These are phyloP conservation scores for Penicillium capsulatum DNA, from an alignment of 2,329 filamentous ascomycete genomes.

Conservation along the genomic window DNA sequence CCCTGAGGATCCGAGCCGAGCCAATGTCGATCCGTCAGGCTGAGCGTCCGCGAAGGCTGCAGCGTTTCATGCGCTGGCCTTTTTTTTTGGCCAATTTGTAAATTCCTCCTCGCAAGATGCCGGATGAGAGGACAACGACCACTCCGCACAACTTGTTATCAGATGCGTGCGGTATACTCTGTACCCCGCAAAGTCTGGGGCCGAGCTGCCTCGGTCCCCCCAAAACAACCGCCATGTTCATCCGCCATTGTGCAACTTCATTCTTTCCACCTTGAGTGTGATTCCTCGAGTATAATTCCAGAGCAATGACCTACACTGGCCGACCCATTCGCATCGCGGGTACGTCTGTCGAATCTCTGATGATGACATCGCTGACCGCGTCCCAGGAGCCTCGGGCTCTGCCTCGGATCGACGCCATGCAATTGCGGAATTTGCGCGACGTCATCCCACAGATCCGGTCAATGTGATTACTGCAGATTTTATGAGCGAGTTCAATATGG, in stretches of 20 bases:
- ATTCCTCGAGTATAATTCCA: not conserved
- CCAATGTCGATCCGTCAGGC: no score
- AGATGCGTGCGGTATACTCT: no score
- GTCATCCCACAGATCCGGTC: conserved; percentile 39
- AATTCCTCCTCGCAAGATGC: no score
- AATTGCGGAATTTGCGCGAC: conserved; percentile 41
- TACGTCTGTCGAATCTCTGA: conserved; percentile 1
- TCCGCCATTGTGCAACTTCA: not conserved
- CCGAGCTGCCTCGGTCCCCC: conserved; percentile 16
- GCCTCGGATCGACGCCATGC: conserved; percentile 46
- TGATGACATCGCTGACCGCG: not conserved
- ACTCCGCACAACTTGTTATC: no score
- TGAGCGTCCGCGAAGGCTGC: no score
- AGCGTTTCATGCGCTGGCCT: no score
- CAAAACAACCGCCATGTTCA: conserved; percentile 1
- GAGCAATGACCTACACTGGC: conserved; percentile 16
- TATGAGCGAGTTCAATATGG: conserved; percentile 53
- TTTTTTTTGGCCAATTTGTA: no score
- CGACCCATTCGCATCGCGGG: conserved; percentile 24
- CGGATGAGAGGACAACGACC: no score
- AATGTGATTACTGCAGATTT: conserved; percentile 48
- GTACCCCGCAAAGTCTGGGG: conserved; percentile 15
- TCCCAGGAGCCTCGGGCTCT: conserved; percentile 42
- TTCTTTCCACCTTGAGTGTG: not conserved
- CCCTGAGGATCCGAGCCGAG: no score